Evolutionary conservation across 768 basidiomycete genomes (phyloP), one percentile per base, ranked within the genome.

Genomic region (Russula lepida): DNA sequence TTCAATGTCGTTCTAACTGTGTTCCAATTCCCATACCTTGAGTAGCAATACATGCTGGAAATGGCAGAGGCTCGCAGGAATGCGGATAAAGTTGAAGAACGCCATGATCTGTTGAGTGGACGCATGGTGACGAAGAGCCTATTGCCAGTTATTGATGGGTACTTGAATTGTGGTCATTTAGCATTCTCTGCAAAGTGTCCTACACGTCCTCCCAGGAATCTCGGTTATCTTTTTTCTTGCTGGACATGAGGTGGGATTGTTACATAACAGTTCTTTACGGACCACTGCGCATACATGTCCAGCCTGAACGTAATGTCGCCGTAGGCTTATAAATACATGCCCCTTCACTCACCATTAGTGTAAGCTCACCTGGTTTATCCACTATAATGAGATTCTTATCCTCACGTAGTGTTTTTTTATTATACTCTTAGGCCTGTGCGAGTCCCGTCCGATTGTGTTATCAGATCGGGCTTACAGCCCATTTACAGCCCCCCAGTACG

Each of bases 361-460:
- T 68, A 28, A 28, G 39, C 62, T n/a, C 13, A 27, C 21, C 41
- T 3, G 15, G 21, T 17, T 43, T 41, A 30, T 17, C 3, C 13
- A 39, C n/a, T 8, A 30, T 13, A 23, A 15, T 30, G 28, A 37
- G 7, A 30, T 49, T 44, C 50, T 62, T 37, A 59, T 56, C 2
- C 13, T 3, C 8, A 11, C 17, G 28, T 33, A 81, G 80, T 13
- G 78, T 79, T 3, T 76, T 76, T 79, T 58, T 73, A 81, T 58
- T 80, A 83, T 67, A 79, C 80, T 2, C 68, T 81, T 23, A 73
- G 81, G 27, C 64, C 81, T 69, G 80, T 61, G 65, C 64, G 46
- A 52, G 65, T 66, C 4, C n/a, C 2, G 11, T 60, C n/a, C 23
- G 30, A 50, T 13, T 3, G 1, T 32, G 4, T 23, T 28, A 19